Evolutionary conservation across 768 basidiomycete species (phyloP).

Genomic region (Rickenella mellea): DNA sequence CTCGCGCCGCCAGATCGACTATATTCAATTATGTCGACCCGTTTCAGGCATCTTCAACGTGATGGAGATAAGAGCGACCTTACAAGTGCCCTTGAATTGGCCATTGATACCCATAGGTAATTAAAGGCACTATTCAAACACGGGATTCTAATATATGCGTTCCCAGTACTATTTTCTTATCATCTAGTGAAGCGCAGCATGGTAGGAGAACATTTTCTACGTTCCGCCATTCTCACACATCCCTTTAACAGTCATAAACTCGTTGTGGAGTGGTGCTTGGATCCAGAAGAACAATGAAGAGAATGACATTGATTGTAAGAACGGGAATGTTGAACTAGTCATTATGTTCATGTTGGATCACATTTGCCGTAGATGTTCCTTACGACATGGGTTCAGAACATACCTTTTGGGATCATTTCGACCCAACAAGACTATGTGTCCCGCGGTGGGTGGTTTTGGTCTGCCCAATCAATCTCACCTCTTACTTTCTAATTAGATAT

Average conservation of each 20-base stretch:
- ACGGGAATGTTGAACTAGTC: background rate
- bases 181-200: slow-evolving; percentile 78
- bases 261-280: slow-evolving; percentile 76
- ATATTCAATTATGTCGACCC: slow-evolving; percentile 63
- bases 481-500: slow-evolving; percentile 37
- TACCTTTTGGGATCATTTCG: slow-evolving; percentile 61
- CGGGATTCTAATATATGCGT: slow-evolving; percentile 1
- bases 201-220: slow-evolving; percentile 29
- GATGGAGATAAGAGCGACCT: slow-evolving; percentile 74
- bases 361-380: slow-evolving; percentile 63
- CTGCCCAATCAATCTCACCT: background rate
- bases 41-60: slow-evolving; percentile 59
- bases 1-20: slow-evolving; percentile 52
- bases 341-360: background rate
- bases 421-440: slow-evolving; percentile 71
- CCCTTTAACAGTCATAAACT: slow-evolving; percentile 55
- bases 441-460: slow-evolving; percentile 40
- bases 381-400: slow-evolving; percentile 46
- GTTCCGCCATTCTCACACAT: slow-evolving; percentile 1
- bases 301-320: slow-evolving; percentile 70
- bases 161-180: slow-evolving; percentile 68
- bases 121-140: background rate
- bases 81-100: slow-evolving; percentile 74
- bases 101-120: slow-evolving; percentile 88
- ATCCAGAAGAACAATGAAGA: slow-evolving; percentile 70